Evolutionary conservation across 164 flowering plant species (phyloP).

Genomic region (Vitis rupestris): DNA sequence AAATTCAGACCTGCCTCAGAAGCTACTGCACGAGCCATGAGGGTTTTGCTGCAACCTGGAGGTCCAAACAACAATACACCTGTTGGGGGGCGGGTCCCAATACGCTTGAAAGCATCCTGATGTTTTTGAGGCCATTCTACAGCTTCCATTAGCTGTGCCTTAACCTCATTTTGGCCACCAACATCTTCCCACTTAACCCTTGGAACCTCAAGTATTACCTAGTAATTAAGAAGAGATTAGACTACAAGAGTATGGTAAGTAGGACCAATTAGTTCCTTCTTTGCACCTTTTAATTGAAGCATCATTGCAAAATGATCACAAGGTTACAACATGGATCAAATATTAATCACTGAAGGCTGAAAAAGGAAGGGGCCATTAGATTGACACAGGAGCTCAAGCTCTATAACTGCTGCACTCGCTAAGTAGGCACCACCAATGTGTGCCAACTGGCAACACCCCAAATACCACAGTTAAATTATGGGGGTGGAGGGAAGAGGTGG

Average conservation of each 20-base stretch:
- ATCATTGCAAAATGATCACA: too few species aligned
- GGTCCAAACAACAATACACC: conserved; percentile 95
- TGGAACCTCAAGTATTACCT: conserved; percentile 95
- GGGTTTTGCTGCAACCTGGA: conserved; percentile 99
- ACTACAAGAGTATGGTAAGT: neutral
- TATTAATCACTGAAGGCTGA: neutral
- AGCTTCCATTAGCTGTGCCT: conserved; percentile 82
- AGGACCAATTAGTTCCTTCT: neutral
- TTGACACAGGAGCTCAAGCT: neutral
- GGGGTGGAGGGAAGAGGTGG: too few species aligned
- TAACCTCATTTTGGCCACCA: conserved; percentile 91
- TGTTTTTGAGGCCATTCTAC: conserved; percentile 96
- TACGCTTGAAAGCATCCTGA: conserved; percentile 72
- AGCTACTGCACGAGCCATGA: conserved; percentile 97
- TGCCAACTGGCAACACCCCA: too few species aligned
- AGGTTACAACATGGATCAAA: neutral
- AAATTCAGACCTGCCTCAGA: conserved; percentile 91
- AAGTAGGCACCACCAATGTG: too few species aligned
- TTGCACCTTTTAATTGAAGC: too few species aligned
- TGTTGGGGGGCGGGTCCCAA: conserved; percentile 85
- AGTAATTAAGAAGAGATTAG: neutral
- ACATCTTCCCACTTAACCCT: conserved; percentile 93
- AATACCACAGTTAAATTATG: too few species aligned
- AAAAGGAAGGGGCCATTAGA: neutral
- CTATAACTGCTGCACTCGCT: too few species aligned